phyloP scores from a whole-genome alignment of 2,329 filamentous ascomycete species.

The Phaeosphaeriaceae sp. region DNA sequence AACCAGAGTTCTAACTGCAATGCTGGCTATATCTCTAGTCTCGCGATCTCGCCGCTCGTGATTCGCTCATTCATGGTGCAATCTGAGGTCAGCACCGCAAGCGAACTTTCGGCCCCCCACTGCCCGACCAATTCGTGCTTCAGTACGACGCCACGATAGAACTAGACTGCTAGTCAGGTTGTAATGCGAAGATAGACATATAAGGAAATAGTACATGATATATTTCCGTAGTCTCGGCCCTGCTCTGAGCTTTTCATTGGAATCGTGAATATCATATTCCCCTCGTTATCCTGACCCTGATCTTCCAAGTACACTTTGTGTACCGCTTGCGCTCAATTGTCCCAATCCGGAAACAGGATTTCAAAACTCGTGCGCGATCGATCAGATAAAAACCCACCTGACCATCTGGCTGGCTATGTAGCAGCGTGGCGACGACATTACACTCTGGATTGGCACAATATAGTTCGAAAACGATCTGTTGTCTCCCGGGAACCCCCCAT shows the following conservation, averaged over 20 bases:
- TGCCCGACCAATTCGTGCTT: neutral
- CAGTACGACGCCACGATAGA: neutral
- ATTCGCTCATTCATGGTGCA: neutral
- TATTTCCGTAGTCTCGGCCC: neutral
- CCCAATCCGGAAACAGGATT: neutral
- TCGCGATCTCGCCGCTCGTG: neutral
- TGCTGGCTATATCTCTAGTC: neutral
- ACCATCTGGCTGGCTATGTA: too few relatives aligned
- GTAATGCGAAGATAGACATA: neutral
- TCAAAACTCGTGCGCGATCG: neutral
- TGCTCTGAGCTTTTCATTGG: neutral
- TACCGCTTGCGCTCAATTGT: neutral
- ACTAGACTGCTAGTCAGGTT: neutral
- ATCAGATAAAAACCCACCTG: neutral
- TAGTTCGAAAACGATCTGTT: too few relatives aligned
- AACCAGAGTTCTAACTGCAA: neutral
- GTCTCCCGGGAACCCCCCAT: too few relatives aligned
- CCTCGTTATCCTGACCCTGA: too few relatives aligned
- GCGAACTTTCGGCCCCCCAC: neutral
- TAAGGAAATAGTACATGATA: neutral
- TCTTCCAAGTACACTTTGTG: neutral
- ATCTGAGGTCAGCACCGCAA: neutral
- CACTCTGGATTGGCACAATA: too few relatives aligned
- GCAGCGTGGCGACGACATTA: too few relatives aligned
- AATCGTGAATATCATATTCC: conserved; percentile 10